Conservation (phyloP, 2,329 filamentous ascomycete genomes). For the Beauveria rudraprayagi region DNA sequence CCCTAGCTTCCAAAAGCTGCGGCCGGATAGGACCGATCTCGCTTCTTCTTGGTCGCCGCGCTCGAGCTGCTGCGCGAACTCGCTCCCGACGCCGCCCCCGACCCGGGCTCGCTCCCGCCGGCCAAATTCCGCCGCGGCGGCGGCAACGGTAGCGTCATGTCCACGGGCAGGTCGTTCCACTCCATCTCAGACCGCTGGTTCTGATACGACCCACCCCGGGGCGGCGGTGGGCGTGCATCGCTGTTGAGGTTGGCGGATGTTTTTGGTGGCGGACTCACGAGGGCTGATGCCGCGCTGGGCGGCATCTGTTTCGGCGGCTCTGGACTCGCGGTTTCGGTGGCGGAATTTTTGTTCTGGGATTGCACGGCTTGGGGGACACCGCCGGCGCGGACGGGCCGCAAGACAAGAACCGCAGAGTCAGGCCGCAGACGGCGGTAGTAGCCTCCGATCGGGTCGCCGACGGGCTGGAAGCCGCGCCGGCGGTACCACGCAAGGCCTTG, state of each 20-base stretch:
- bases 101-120: constrained; percentile 24
- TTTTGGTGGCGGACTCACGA: constrained; percentile 25
- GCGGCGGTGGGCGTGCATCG: constrained; percentile 17
- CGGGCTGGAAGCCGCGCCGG: constrained; percentile 45
- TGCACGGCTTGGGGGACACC: constrained; percentile 17
- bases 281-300: constrained; percentile 22
- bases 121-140: constrained; percentile 19
- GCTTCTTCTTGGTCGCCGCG: constrained; percentile 41
- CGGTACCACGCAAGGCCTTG: constrained; percentile 57
- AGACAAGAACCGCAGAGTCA: constrained; percentile 53
- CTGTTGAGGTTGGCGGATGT: constrained; percentile 15
- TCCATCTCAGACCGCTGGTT: constrained; percentile 51
- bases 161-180: constrained; percentile 58
- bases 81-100: constrained; percentile 37
- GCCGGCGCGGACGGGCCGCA: constrained; percentile 32
- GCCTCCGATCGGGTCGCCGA: constrained; percentile 39
- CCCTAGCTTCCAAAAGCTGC: constrained; percentile 48
- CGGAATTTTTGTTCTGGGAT: constrained; percentile 11
- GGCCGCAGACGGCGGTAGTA: constrained; percentile 58
- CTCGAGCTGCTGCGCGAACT: constrained; percentile 51
- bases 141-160: constrained; percentile 32
- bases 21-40: constrained; percentile 52
- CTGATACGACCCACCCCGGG: constrained; percentile 43
- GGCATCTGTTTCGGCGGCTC: not conserved
- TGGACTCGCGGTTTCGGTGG: not conserved